Base-by-base conservation (phyloP, 805 yeast species). In the Candida insectalens region DNA sequence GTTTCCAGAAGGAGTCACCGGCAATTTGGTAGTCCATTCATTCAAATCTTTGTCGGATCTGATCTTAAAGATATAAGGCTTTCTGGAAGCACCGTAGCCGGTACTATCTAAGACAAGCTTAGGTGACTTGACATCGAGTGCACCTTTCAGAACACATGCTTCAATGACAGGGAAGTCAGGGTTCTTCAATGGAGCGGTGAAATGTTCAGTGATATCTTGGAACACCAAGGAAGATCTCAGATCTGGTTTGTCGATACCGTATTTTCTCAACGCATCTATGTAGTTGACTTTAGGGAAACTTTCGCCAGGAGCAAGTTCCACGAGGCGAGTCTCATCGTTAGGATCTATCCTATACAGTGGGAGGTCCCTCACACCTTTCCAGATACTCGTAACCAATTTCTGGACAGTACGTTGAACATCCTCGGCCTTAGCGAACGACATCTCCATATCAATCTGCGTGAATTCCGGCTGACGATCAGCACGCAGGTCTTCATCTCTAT, bases 381-480 rank as follows among this genome's bases (percentile, higher is more conserved):
- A 85, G 1, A 77, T 62, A 1, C 50, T 50, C 5, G 55, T 50
- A 0, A 85, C 69, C 0, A 82, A 51, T 10, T 60, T 59, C 46
- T 80, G 82, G 2, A 89, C 75, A 0, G 74, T 77, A 0, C 51
- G 36, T 53, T 73, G 76, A 5, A 92, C 94, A 43, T 83, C 83
- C 12, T 64, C 59, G 21, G 74, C 73, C 41, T 66, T 65, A 3
- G 88, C 78, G 61, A 79, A 92, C 14, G 88, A 72, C 89, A 92
- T 80, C 55, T 92, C 99, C 58, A 92, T 46, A 64, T 92, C 99
- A n/a, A 92, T 61, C 58, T 92, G 99, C 1, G 98, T 92, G 54
- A 92, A 92, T 53, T 92, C 98, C 0, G 97, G 97, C 57, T 92
- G 98, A 56, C 98, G 71, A 55, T 92, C 98, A 1, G 84, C 77